Base-by-base conservation (phyloP, 176 grass and related monocot genomes). In the Hsuehochloa calcarea region DNA sequence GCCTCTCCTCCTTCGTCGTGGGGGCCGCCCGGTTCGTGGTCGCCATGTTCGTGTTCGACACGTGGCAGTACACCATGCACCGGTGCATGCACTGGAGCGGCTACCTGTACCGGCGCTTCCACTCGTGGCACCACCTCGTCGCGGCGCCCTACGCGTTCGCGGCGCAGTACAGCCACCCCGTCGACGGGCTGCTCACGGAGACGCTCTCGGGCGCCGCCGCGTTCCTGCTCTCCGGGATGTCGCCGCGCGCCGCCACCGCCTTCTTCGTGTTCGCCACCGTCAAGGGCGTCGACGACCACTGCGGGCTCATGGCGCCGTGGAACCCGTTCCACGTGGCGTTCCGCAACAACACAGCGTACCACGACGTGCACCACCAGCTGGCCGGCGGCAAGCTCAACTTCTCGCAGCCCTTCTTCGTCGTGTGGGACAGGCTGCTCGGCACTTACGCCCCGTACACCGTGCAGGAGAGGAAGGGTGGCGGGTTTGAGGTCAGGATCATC, bases 281-380 rank as follows among this genome's bases (percentile, higher is more conserved):
- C 11, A 94, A 91, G 75, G 89, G 89, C 20, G 80, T 94, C 22
- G 89, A 94, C 80, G 89, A 94, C 72, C 92, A 94, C 87, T 94
- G 87, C 71, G 92, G 92, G 23, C 25, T 91, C 3, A 7, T 77
- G 31, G 39, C 50, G 22, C 89, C 89, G 1, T 91, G 92, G 92
- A 94, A 89, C 80, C 92, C 89, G 25, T 11, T 94, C 14, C 88
- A 89, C 41, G 40, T 79, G 15, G 34, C 51, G 39, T 91, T 94
- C 76, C 27, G 37, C 1, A 78, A 89, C 89, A 94, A 89, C 80
- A 74, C 89, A n/a, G 86, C 55, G 41, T 94, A 85, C 89, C 89
- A 94, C 66, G 87, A 94, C 70, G 78, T 89, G 70, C 92, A 94
- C 69, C 92, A 94, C 89, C 89, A 87, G 71, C 80, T 83, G 26